phyloP scores from a whole-genome alignment of 306 rosid species.

The Quercus rubra region DNA sequence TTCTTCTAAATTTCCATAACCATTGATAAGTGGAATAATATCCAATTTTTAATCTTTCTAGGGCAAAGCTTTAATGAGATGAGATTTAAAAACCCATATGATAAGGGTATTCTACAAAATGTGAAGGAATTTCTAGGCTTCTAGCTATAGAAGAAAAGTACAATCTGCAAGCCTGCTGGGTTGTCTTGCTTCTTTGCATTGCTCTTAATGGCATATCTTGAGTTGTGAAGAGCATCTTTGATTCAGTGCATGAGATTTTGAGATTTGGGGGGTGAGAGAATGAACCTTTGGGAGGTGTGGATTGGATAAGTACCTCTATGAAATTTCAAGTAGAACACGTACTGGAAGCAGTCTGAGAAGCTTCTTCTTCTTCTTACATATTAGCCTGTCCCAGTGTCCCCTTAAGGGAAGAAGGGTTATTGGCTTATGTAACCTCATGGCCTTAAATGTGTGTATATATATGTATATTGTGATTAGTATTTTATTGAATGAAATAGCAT shows the following conservation, averaged over 20 bases:
- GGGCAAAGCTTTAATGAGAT: slow-evolving; percentile 17
- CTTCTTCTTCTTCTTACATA: too few species aligned
- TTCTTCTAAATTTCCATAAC: background rate
- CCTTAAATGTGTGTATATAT: background rate
- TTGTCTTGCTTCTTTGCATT: background rate
- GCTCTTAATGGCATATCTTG: background rate
- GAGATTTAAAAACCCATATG: slow-evolving; percentile 43
- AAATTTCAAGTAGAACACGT: background rate
- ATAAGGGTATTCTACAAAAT: slow-evolving; percentile 39
- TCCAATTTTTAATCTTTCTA: background rate
- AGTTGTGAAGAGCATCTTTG: too few species aligned
- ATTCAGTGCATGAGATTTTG: too few species aligned
- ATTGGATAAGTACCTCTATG: background rate
- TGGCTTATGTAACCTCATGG: background rate
- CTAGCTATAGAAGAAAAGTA: slow-evolving; percentile 9
- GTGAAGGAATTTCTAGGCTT: slow-evolving; percentile 35
- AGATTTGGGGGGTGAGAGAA: too few species aligned
- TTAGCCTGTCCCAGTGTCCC: background rate
- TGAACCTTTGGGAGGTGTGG: background rate
- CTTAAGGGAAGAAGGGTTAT: background rate
- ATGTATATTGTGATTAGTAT: background rate
- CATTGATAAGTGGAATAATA: background rate
- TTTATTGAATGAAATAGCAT: background rate
- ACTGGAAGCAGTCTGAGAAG: too few species aligned
- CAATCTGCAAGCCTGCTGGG: background rate